Evolutionary conservation across 1,139 yeast species (phyloP).

Genomic region (Taphrina deformans): DNA sequence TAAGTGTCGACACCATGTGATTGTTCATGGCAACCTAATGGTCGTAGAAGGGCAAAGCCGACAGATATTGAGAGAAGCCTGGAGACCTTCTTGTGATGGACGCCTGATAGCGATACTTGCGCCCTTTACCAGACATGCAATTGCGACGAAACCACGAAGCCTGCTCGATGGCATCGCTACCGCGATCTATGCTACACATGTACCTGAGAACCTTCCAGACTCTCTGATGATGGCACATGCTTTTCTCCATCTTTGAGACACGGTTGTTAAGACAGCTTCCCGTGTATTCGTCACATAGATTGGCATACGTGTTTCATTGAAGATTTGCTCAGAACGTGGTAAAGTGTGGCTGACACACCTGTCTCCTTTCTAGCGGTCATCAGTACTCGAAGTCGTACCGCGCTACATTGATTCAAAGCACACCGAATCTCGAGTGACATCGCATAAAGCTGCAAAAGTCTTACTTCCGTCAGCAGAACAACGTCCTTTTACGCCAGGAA

Average conservation of each 20-base stretch:
- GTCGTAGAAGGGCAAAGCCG: background rate
- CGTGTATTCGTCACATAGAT: background rate
- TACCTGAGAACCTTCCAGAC: background rate
- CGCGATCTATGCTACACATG: background rate
- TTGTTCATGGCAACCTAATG: background rate
- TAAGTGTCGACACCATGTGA: background rate
- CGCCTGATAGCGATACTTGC: background rate
- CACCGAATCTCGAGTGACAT: no score
- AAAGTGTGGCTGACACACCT: background rate
- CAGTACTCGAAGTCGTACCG: no score
- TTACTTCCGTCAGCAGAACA: no score
- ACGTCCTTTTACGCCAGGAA: no score
- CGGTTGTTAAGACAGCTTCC: background rate
- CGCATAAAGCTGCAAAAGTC: no score
- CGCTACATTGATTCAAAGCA: no score
- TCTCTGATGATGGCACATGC: background rate
- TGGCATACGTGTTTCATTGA: background rate
- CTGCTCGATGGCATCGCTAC: no score
- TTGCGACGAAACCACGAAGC: background rate
- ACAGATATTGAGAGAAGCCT: background rate
- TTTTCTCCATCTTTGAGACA: background rate
- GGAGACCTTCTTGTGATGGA: background rate
- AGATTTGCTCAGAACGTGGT: background rate
- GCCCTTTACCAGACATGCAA: background rate
- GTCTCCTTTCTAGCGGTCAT: background rate